Base-by-base conservation (phyloP, 83 land plant genomes). In the Thuja plicata region DNA sequence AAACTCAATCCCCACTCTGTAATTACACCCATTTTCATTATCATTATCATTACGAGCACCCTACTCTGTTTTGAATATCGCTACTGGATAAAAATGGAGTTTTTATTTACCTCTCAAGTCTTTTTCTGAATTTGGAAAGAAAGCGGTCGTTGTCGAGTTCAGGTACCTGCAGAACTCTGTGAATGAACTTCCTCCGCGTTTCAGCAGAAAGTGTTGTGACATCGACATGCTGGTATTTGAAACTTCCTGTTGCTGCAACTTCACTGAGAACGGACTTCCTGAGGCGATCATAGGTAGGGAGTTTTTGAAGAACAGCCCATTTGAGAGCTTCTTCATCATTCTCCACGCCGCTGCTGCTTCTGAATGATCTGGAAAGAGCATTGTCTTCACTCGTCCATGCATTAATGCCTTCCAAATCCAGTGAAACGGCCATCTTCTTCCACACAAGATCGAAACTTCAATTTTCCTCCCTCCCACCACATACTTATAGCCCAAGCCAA, bases 1-100 rank as follows among this genome's bases (percentile, higher is more conserved):
- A 24, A 91, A 86, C 55, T 81, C 62, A 45, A 92, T 91, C 24
- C 93, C 90, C 11, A 92, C 93, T 35, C 93, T 91, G 91, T 27
- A 76, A 89, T 16, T 24, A 35, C 73, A 45, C 32, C 11, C 74
- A 24, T n/a, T 46, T 8, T 46, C 50, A 46, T 46, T 46, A 46
- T 46, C 50, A 46, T 8, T 46, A 46, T 46, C 50, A 46, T 41
- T 17, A 62, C 21, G n/a, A 62, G 2, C 32, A 70, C 74, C 8
- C 32, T 32, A 32, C 37, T 74, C 12, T 32, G 34, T 0, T 9
- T 30, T 24, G 35, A 54, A 15, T 3, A 54, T 16, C 19, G 16
- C 0, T 16, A 54, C 57, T 54, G 57, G 2, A 74, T 2, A 74
- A n/a, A 8, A 1, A 3, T 74, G 9, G 8, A 9, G 32, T 30